Conservation (phyloP, 1,139 yeast species). For the Blastobotrys illinoisensis region DNA sequence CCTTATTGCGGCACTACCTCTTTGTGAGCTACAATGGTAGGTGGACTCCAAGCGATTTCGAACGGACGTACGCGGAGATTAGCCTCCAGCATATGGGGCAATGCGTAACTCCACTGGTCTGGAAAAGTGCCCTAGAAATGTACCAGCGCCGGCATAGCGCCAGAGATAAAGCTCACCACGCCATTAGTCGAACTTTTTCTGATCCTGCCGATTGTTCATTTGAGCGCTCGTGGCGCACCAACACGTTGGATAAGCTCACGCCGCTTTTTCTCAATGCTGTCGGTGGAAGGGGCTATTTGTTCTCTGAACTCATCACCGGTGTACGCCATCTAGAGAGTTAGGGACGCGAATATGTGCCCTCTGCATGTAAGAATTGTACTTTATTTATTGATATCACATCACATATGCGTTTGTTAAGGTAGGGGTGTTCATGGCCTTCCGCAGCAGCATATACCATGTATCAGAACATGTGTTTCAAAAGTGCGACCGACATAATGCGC, state of each 20-base stretch:
- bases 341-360: not conserved
- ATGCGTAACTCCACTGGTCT: constrained; percentile 2
- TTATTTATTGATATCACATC: not conserved
- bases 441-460: too few relatives aligned
- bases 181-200: not conserved
- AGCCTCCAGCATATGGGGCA: not conserved
- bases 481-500: not conserved
- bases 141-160: not conserved
- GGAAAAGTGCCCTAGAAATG: constrained; percentile 1
- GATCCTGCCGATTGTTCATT: not conserved
- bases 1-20: constrained; percentile 1
- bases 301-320: not conserved
- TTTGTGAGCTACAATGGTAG: constrained; percentile 8
- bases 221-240: not conserved
- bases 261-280: not conserved
- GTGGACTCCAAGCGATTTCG: constrained; percentile 3
- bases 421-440: not conserved
- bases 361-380: not conserved
- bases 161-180: not conserved
- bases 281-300: not conserved
- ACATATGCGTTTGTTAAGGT: not conserved
- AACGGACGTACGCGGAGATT: constrained; percentile 1
- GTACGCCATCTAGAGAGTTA: not conserved
- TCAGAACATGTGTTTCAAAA: not conserved
- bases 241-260: not conserved